Conservation (phyloP, 192 early-diverging fungal genomes). For the Cladochytrium replicatum region DNA sequence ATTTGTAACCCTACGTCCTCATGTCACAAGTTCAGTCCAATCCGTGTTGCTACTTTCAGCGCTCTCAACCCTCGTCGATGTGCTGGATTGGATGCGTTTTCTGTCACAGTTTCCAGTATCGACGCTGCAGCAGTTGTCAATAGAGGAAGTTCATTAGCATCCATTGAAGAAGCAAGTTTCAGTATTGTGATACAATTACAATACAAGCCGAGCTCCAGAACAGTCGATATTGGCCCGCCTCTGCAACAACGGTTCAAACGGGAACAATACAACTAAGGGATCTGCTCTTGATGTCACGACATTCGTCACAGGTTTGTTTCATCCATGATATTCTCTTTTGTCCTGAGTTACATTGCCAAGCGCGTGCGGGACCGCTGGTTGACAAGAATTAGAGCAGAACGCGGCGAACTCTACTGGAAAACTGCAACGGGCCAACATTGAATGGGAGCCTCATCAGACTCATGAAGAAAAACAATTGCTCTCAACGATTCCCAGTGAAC, state of each 20-base stretch:
- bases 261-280: no score
- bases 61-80: slow-evolving; percentile 3
- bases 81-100: slow-evolving; percentile 5
- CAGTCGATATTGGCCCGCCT: neutral
- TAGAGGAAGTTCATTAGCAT: neutral
- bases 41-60: no score
- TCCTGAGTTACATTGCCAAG: slow-evolving; percentile 1
- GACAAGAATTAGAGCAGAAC: slow-evolving; percentile 2
- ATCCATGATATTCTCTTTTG: slow-evolving; percentile 1
- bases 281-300: slow-evolving; percentile 8
- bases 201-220: neutral
- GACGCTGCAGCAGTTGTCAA: neutral
- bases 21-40: no score
- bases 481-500: no score
- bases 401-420: slow-evolving; percentile 11
- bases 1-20: no score
- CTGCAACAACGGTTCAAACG: neutral
- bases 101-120: slow-evolving; percentile 3
- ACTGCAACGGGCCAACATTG: no score
- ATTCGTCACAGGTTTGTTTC: slow-evolving; percentile 13
- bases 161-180: neutral
- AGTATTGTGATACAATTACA: neutral
- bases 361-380: slow-evolving; percentile 9
- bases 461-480: no score
- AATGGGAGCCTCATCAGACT: no score